phyloP scores from a whole-genome alignment of 257 asterid genomes.

The Solanum bukasovii region DNA sequence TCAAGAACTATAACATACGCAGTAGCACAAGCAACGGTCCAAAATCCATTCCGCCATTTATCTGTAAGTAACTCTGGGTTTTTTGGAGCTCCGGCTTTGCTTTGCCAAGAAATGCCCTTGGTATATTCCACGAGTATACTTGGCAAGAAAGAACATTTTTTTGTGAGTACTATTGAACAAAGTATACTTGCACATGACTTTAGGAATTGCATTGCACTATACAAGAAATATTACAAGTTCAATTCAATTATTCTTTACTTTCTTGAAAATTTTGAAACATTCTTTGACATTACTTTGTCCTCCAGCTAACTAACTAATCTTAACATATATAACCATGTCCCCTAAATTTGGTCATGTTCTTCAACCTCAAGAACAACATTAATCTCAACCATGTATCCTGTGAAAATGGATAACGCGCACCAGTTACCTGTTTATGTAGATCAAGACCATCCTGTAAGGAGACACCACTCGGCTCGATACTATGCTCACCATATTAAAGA shows the following conservation, averaged over 20 bases:
- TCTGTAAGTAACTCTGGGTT: no score
- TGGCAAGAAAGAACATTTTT: not conserved
- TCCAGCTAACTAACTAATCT: not conserved
- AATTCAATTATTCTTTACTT: not conserved
- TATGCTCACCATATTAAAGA: constrained; percentile 77
- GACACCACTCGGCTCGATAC: constrained; percentile 70
- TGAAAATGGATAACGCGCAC: constrained; percentile 14
- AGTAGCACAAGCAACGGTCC: no score
- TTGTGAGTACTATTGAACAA: not conserved
- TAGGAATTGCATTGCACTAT: not conserved
- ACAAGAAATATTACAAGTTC: not conserved
- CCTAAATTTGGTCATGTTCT: not conserved
- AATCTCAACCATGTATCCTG: not conserved
- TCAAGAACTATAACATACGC: no score
- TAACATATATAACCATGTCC: not conserved
- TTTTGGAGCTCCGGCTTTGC: no score
- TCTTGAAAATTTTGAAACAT: not conserved
- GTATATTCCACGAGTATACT: not conserved
- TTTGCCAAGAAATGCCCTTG: no score
- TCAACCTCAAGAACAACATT: not conserved
- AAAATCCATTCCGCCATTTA: no score
- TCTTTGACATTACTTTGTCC: not conserved
- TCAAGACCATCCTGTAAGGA: constrained; percentile 21
- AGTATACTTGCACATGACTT: not conserved
- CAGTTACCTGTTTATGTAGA: constrained; percentile 22